Percentiles rank a stretch among this genome's conserved stretches.
Evolutionary conservation across 768 basidiomycete genomes (phyloP).

Genomic region (Calocybe gangraenosa): DNA sequence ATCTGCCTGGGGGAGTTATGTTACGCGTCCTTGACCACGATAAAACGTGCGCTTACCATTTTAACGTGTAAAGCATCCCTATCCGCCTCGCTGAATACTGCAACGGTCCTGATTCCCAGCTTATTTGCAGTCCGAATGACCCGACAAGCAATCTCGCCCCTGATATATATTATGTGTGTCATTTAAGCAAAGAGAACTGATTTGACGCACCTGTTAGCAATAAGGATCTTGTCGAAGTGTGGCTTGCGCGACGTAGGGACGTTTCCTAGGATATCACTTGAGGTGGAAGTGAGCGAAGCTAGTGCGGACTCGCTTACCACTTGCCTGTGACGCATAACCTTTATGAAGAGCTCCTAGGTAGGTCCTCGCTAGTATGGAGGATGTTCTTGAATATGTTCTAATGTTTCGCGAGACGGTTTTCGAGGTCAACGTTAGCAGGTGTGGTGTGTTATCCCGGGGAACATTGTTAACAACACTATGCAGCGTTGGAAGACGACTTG

Average conservation of each 20-base stretch:
- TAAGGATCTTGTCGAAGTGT: constrained; percentile 86
- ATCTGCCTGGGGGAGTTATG: constrained; percentile 51
- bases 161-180: constrained; percentile 22
- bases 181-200: background rate
- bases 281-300: background rate
- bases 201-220: constrained; percentile 73
- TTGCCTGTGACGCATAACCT: constrained; percentile 25
- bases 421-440: constrained; percentile 1
- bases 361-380: background rate
- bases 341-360: constrained; percentile 9
- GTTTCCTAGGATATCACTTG: background rate
- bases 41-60: constrained; percentile 42
- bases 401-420: constrained; percentile 4
- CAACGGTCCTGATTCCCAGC: constrained; percentile 87
- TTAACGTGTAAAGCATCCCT: constrained; percentile 76
- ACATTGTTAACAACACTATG: constrained; percentile 3
- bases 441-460: constrained; percentile 6
- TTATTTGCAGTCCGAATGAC: constrained; percentile 88
- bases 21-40: background rate
- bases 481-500: constrained; percentile 18
- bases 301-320: constrained; percentile 18
- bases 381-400: constrained; percentile 1
- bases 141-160: constrained; percentile 94
- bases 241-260: constrained; percentile 28
- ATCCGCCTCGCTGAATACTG: constrained; percentile 89